Conservation (phyloP, 768 basidiomycete genomes). For the Trametes maxima region DNA sequence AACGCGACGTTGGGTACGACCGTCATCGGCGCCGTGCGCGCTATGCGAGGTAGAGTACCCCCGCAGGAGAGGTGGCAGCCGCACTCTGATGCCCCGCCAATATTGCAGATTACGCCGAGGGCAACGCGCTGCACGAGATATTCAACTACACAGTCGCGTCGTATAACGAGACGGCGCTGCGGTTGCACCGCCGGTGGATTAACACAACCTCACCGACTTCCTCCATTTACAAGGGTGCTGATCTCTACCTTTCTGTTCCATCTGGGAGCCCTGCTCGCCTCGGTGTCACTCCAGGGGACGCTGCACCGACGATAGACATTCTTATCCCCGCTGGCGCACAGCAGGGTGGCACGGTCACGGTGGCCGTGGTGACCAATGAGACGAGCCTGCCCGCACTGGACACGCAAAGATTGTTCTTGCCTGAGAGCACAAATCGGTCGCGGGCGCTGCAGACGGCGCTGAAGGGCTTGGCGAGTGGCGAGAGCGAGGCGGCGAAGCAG, state of each 20-base stretch:
- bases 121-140: conserved; percentile 41
- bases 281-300: conserved; percentile 36
- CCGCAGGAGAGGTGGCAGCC: not conserved
- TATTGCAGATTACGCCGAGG: conserved; percentile 38
- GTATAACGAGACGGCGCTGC: conserved; percentile 38
- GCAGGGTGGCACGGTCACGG: conserved; percentile 28
- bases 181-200: conserved; percentile 44
- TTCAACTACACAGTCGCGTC: conserved; percentile 47
- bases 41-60: conserved; percentile 38
- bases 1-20: conserved; percentile 45
- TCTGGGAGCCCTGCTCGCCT: conserved; percentile 33
- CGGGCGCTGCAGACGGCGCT: conserved; percentile 34
- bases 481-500: conserved; percentile 16
- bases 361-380: conserved; percentile 43
- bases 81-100: not conserved
- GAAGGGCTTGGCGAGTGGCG: conserved; percentile 32
- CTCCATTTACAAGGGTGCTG: conserved; percentile 33
- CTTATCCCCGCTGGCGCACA: conserved; percentile 30
- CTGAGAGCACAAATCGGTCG: conserved; percentile 30
- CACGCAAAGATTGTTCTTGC: conserved; percentile 37
- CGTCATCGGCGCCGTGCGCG: conserved; percentile 45
- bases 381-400: conserved; percentile 40
- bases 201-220: conserved; percentile 40
- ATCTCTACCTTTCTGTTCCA: conserved; percentile 35
- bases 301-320: conserved; percentile 41